phyloP scores from a whole-genome alignment of 208 protist species.

The Naegleria gruberi region DNA sequence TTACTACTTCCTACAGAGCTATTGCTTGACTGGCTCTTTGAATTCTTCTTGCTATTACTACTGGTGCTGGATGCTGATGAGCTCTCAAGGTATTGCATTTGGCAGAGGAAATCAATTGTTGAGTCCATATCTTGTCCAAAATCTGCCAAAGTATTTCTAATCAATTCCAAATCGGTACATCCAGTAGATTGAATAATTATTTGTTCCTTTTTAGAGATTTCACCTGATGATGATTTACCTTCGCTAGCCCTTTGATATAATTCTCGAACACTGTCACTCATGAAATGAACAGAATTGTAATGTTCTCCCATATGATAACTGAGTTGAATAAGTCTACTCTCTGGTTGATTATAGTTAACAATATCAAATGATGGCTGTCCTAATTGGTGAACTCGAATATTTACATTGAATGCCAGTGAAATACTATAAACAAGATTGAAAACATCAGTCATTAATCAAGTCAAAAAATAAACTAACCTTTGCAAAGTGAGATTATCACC shows the following conservation, averaged over 20 bases:
- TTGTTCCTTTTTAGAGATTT: not conserved
- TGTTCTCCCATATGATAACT: conserved; percentile 3
- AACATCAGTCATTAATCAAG: too few species aligned
- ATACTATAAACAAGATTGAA: too few species aligned
- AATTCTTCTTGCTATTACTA: too few species aligned
- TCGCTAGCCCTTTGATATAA: not conserved
- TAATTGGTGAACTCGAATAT: conserved; percentile 7
- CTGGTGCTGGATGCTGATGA: too few species aligned
- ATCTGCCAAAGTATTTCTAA: not conserved
- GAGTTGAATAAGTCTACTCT: not conserved
- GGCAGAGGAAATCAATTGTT: not conserved
- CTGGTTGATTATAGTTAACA: not conserved
- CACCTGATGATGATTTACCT: not conserved
- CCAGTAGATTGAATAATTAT: not conserved
- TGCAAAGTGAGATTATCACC: not conserved
- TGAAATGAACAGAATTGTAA: conserved; percentile 17
- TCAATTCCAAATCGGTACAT: not conserved
- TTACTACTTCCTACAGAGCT: too few species aligned
- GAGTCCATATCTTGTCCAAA: not conserved
- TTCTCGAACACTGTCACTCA: not conserved
- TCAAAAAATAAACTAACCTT: too few species aligned
- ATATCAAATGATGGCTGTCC: not conserved
- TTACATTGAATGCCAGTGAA: not conserved
- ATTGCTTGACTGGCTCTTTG: too few species aligned
- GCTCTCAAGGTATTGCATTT: not conserved